Base-by-base conservation (phyloP, 768 basidiomycete genomes). In the Kockovaella imperatae region DNA sequence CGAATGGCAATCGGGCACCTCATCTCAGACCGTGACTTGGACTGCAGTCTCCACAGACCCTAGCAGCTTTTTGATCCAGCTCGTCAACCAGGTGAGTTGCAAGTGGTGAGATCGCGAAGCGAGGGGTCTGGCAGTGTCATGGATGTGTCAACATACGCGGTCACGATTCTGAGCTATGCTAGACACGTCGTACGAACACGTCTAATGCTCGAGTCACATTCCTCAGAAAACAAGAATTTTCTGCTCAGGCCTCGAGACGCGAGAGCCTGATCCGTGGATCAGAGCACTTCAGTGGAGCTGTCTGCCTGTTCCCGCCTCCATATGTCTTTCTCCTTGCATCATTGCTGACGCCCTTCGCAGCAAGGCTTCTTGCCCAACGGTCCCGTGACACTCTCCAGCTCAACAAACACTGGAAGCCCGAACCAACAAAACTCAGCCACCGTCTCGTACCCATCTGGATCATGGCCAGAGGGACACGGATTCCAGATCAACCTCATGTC, bases 401-500 rank as follows among this genome's bases (percentile, higher is more conserved):
- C 53, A 45, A 55, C 60, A 42, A 77, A 83, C 62, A 68, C 82
- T 39, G 75, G 90, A 28, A 72, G 73, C 15, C 74, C 80, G 24
- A 65, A 77, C 38, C 79, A 84, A 35, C 74, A 79, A 40, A 80
- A 80, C 26, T 75, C 71, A 14, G 54, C 69, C 0, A 71, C 72
- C 13, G 52, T 62, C 3, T 65, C 75, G 34, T 62, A 55, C 20
- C 74, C 82, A 18, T 81, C 83, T 3, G 78, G 75, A 43, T 76
- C 74, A 25, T 87, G 83, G 81, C 80, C 81, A 11, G 38, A 67
- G n/a, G 83, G 82, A 47, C 46, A 55, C 28, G 74, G 70, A 29
- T 90, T 78, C 78, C 82, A 78, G 48, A 76, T 91, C 70, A 86
- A 89, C 74, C 69, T 90, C 23, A 79, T 82, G 52, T 59, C 74